These are phyloP conservation scores for Coprinopsis marcescibilis DNA, from an alignment of 768 basidiomycete species.

Conservation along the genomic window DNA sequence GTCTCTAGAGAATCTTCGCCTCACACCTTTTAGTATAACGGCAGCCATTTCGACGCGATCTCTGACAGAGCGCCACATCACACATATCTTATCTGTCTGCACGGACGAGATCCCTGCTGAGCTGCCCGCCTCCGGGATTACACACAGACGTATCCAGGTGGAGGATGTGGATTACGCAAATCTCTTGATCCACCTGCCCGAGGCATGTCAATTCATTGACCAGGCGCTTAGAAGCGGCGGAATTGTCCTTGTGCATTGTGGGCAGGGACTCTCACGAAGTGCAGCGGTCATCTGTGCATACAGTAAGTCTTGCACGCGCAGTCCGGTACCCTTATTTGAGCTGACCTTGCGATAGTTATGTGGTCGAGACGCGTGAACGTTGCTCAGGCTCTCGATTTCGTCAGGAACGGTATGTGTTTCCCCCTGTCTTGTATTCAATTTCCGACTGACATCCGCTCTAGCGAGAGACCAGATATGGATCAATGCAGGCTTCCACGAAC, in stretches of 20 bases:
- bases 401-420: constrained; percentile 49
- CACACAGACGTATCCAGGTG: constrained; percentile 65
- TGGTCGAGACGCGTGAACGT: constrained; percentile 49
- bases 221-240: constrained; percentile 53
- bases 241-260: constrained; percentile 60
- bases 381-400: constrained; percentile 52
- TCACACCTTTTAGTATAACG: constrained; percentile 42
- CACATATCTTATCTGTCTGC: constrained; percentile 77
- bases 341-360: constrained; percentile 49
- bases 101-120: constrained; percentile 67
- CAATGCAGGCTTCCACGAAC: constrained; percentile 74
- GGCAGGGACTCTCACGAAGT: constrained; percentile 60
- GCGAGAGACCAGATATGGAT: constrained; percentile 77
- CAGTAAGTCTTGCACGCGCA: constrained; percentile 36
- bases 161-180: constrained; percentile 69
- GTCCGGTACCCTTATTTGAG: background rate
- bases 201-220: constrained; percentile 62
- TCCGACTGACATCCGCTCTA: constrained; percentile 21
- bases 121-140: constrained; percentile 59
- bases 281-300: constrained; percentile 74
- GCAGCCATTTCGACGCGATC: constrained; percentile 69
- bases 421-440: background rate
- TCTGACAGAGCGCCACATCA: constrained; percentile 68
- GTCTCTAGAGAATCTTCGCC: constrained; percentile 14
- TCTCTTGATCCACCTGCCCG: constrained; percentile 60